Base-by-base conservation (phyloP, 2,329 filamentous ascomycete species). In the Colletotrichum graminicola region DNA sequence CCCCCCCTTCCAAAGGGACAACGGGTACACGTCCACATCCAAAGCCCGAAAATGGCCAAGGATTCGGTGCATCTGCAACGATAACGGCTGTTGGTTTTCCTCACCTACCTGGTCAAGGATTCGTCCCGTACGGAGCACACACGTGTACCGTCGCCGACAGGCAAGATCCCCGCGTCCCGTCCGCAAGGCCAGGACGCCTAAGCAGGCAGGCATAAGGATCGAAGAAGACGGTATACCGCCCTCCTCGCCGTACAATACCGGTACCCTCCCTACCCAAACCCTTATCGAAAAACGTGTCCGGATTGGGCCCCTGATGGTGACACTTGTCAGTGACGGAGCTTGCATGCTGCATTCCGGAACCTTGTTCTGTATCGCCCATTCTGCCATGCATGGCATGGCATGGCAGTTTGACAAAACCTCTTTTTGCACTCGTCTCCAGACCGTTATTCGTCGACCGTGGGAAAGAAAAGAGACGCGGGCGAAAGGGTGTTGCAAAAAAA, bases 71-170 rank as follows among this genome's bases (percentile, higher is more conserved):
- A 26, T 34, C 29, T 62, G 34, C 61, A 39, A 57, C 36, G 32
- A 43, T 5, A 36, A 23, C 29, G n/a, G 34, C 21, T 12, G 26
- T 36, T 55, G 11, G 21, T 16, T 11, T 36, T 18, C 32, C 52
- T 32, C 32, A 5, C 45, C 52, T 36, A 11, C 18, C 23, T 32
- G 34, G 34, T 41, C 39, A 57, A 45, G 29, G 39, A 67, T 63
- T 45, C 62, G n/a, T 32, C 26, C 55, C 62, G 36, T 16, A 41
- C 34, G 49, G 62, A 41, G 54, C 39, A 60, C 36, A 55, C 52
- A 70, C 62, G 67, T 70, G 56, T 61, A 49, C 55, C 39, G 34
- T 34, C 23, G 55, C 47, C 61, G 45, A 51, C 67, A 70, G 55
- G 67, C 62, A 43, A 56, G 62, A 70, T 61, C 67, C 67, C 56